These are phyloP conservation scores for Metschnikowia kofuensis DNA, from an alignment of 805 yeast genomes.

Conservation along the genomic window DNA sequence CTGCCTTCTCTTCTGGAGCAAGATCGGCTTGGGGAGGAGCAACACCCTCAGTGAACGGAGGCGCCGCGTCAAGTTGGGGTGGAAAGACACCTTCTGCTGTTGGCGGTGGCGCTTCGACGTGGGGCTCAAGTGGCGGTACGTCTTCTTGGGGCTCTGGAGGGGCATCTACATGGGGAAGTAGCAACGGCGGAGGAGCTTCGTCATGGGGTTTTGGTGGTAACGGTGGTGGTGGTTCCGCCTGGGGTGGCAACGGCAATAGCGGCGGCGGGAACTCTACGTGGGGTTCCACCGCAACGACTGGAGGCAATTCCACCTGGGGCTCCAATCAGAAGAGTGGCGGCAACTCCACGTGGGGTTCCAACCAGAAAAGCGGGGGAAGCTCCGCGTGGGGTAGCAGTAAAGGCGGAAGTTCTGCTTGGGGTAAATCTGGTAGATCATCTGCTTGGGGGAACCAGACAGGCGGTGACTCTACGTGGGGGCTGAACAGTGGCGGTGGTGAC, in stretches of 20 bases:
- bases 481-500: slow-evolving; percentile 15
- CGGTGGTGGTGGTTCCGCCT: slow-evolving; percentile 20
- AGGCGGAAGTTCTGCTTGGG: slow-evolving; percentile 42
- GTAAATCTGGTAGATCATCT: slow-evolving; percentile 20
- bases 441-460: slow-evolving; percentile 26
- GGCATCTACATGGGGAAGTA: slow-evolving; percentile 19
- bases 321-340: slow-evolving; percentile 14
- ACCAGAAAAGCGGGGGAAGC: slow-evolving; percentile 16
- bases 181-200: slow-evolving; percentile 15
- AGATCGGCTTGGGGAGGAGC: slow-evolving; percentile 53
- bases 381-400: slow-evolving; percentile 37
- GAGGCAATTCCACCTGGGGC: slow-evolving; percentile 22
- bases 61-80: slow-evolving; percentile 41
- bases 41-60: slow-evolving; percentile 19
- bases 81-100: slow-evolving; percentile 30
- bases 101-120: slow-evolving; percentile 37
- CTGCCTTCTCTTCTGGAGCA: slow-evolving; percentile 41
- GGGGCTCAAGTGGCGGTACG: slow-evolving; percentile 45
- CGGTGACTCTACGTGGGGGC: slow-evolving; percentile 35
- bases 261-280: not conserved
- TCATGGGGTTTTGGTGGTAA: slow-evolving; percentile 14
- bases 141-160: slow-evolving; percentile 26
- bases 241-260: slow-evolving; percentile 11
- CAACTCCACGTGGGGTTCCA: slow-evolving; percentile 30
- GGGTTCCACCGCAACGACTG: not conserved